These are phyloP conservation scores for Lathyrus aphaca DNA, from an alignment of 306 rosid genomes.

Conservation along the genomic window DNA sequence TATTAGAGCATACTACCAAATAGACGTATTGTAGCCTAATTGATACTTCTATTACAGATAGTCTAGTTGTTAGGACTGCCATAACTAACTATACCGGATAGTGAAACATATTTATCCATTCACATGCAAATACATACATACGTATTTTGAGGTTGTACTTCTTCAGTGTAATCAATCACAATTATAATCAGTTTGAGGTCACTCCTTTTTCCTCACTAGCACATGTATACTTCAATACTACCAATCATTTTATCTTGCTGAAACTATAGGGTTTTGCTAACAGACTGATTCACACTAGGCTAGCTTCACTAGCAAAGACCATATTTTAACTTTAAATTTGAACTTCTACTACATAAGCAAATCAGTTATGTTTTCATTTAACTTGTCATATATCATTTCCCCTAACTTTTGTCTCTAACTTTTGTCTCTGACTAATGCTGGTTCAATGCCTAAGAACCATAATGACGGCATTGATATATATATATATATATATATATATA, in stretches of 20 bases:
- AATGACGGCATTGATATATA: constrained; percentile 2
- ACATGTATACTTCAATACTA: neutral
- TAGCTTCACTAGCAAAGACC: constrained; percentile 24
- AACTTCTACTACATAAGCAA: constrained; percentile 24
- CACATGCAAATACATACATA: neutral
- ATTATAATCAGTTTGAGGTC: neutral
- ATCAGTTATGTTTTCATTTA: constrained; percentile 3
- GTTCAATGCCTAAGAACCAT: constrained; percentile 18
- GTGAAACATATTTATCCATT: neutral
- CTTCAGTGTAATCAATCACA: neutral
- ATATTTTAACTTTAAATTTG: constrained; percentile 13
- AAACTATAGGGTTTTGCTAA: neutral
- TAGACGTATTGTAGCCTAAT: neutral
- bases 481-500: neutral
- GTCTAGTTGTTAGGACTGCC: neutral
- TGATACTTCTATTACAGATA: neutral
- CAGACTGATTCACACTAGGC: neutral
- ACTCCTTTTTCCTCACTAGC: constrained; percentile 1
- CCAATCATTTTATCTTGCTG: neutral
- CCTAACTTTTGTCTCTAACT: constrained; percentile 11
- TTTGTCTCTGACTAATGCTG: constrained; percentile 8
- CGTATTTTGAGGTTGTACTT: neutral
- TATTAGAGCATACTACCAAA: neutral
- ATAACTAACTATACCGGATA: neutral
- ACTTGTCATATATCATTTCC: neutral